These are phyloP conservation scores for Exserohilum rostratum DNA, from an alignment of 2,329 filamentous ascomycete genomes.

Conservation along the genomic window DNA sequence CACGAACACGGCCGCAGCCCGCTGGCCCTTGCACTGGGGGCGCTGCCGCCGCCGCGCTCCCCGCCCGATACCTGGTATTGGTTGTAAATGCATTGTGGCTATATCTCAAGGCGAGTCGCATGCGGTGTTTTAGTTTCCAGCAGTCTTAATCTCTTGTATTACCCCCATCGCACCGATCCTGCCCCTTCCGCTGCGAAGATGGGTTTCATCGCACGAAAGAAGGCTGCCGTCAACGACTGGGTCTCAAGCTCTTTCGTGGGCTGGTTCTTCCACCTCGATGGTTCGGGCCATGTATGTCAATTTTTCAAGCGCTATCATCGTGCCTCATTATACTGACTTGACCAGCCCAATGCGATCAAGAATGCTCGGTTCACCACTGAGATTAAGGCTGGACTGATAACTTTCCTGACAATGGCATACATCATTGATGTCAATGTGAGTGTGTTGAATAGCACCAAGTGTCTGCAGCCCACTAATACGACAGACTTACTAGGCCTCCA, in stretches of 20 bases:
- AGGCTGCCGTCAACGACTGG: conserved; percentile 37
- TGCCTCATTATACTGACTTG: conserved; percentile 17
- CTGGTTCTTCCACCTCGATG: conserved; percentile 73
- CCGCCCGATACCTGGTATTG: not conserved
- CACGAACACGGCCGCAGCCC: conserved; percentile 3
- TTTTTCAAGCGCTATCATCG: not conserved
- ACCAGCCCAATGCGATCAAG: conserved; percentile 70
- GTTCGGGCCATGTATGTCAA: conserved; percentile 77
- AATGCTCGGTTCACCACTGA: conserved; percentile 82
- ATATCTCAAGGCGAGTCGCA: conserved; percentile 7
- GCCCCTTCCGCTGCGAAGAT: conserved; percentile 9
- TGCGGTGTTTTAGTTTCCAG: not conserved
- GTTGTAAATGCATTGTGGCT: not conserved
- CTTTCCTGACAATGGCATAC: conserved; percentile 57
- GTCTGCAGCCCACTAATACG: not conserved
- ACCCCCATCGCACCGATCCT: not conserved
- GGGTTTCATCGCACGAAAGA: conserved; percentile 27
- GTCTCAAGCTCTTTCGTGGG: conserved; percentile 45
- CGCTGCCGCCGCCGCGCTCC: not conserved
- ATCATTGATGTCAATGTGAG: conserved; percentile 69
- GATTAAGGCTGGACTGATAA: conserved; percentile 81
- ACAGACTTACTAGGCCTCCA: conserved; percentile 49
- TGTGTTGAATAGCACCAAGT: conserved; percentile 39
- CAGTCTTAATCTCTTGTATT: not conserved
- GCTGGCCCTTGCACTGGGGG: conserved; percentile 1